A percentile compares a stretch with the other conserved stretches of the same genome.
phyloP scores from a whole-genome alignment of 345 rosid species.

The Corchorus olitorius region DNA sequence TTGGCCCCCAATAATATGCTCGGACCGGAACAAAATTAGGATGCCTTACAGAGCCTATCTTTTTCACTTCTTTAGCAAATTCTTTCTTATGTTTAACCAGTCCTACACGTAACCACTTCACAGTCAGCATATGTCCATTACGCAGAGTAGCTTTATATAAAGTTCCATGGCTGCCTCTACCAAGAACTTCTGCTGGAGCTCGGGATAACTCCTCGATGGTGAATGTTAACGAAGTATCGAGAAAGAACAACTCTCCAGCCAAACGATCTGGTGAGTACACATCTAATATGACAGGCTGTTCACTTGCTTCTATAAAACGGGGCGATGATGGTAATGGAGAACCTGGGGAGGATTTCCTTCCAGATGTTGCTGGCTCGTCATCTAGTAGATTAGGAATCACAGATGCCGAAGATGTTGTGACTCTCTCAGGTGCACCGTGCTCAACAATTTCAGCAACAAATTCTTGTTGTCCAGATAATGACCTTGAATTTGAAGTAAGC shows the following conservation, averaged over 20 bases:
- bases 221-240: slow-evolving; percentile 70
- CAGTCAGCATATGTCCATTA: slow-evolving; percentile 77
- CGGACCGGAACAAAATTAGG: slow-evolving; percentile 74
- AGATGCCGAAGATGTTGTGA: slow-evolving; percentile 35
- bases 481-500: slow-evolving; percentile 81
- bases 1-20: slow-evolving; percentile 96
- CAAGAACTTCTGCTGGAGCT: slow-evolving; percentile 99
- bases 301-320: slow-evolving; percentile 53
- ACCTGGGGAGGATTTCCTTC: slow-evolving; percentile 73
- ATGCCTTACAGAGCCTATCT: slow-evolving; percentile 72
- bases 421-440: slow-evolving; percentile 42
- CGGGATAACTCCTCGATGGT: slow-evolving; percentile 91
- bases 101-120: slow-evolving; percentile 96
- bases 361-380: slow-evolving; percentile 56
- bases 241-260: slow-evolving; percentile 87
- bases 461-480: slow-evolving; percentile 68
- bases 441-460: slow-evolving; percentile 58
- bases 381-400: slow-evolving; percentile 61
- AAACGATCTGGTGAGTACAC: slow-evolving; percentile 93
- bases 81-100: slow-evolving; percentile 90
- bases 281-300: slow-evolving; percentile 74
- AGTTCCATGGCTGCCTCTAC: slow-evolving; percentile 97
- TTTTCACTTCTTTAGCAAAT: slow-evolving; percentile 85
- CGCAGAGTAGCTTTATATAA: slow-evolving; percentile 88
- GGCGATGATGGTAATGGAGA: slow-evolving; percentile 85